Percentiles rank a stretch among this genome's conserved stretches.
Evolutionary conservation across 306 rosid species (phyloP).

Genomic region (Fagus sylvatica): DNA sequence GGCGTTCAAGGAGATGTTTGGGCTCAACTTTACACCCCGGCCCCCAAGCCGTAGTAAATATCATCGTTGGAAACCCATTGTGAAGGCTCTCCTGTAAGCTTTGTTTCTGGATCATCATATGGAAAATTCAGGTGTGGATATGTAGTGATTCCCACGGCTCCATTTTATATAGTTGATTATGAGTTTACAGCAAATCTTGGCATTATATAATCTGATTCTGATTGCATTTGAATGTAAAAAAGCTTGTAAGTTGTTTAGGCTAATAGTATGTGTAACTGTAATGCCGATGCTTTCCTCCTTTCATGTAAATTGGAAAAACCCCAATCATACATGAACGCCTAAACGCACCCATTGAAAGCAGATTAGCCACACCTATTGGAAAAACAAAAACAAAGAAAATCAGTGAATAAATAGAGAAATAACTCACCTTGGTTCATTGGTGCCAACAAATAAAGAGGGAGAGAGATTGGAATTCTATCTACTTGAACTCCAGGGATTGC

Average conservation of each 20-base stretch:
- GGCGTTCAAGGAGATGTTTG: slow-evolving; percentile 98
- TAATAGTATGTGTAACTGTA: slow-evolving; percentile 21
- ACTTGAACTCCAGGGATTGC: no score
- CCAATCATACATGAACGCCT: no score
- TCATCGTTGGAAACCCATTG: slow-evolving; percentile 46
- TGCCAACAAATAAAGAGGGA: no score
- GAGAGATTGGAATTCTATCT: no score
- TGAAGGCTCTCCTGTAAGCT: slow-evolving; percentile 51
- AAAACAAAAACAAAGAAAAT: no score
- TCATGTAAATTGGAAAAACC: no score
- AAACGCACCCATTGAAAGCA: no score
- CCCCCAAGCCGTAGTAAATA: slow-evolving; percentile 52
- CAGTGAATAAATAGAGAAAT: no score
- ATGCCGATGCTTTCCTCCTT: slow-evolving; percentile 18
- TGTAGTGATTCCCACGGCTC: slow-evolving; percentile 18
- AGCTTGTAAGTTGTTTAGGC: slow-evolving; percentile 31
- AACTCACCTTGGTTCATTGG: no score
- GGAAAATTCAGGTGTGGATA: slow-evolving; percentile 29
- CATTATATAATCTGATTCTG: slow-evolving; percentile 26
- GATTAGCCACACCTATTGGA: no score
- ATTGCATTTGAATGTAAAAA: slow-evolving; percentile 43
- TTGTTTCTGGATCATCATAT: slow-evolving; percentile 11
- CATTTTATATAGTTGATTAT: slow-evolving; percentile 30
- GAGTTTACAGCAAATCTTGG: slow-evolving; percentile 5
- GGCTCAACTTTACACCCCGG: slow-evolving; percentile 84